Base-by-base conservation (phyloP, 192 early-diverging fungal species). In the Diversispora epigaea region DNA sequence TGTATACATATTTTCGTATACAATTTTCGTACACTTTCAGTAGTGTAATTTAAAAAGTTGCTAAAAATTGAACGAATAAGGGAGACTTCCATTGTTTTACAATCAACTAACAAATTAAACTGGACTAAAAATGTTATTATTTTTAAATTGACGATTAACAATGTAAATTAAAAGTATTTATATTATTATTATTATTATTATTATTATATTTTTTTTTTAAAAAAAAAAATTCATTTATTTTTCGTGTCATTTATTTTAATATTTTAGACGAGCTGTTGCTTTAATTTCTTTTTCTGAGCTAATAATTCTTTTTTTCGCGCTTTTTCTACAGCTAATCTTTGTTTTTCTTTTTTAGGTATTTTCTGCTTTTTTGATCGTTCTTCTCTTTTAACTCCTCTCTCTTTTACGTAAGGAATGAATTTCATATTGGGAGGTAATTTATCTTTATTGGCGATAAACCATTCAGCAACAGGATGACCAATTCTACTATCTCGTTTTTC, bases 331-430 rank as follows among this genome's bases (percentile, higher is more conserved):
- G 25, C 25, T 2, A 55, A 55, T 56, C 21, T 54, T 56, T 56
- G 55, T 55, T 6, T 55, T 2, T 55, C 15, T 7, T 56, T 56
- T 43, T 17, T 63, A 40, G 6, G 17, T 40, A 17, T 63, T 43
- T 63, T 47, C 32, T 54, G 63, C n/a, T 9, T 11, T 62, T 65
- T 49, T 15, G 3, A 15, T 55, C 82, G 76, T 55, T 79, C 73
- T 56, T 81, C 77, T 14, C 60, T 60, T 55, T 83, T 80, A 49
- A 81, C 55, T 19, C 77, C 76, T 65, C 47, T 76, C 25, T 80
- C 77, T 71, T 83, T 83, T 52, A 70, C 54, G 50, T 81, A 83
- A 3, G 82, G 82, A 17, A 80, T 76, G 45, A 83, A 83, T 19
- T 69, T 47, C 76, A 83, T 80, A 50, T 83, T 83, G 39, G 73